phyloP scores from a whole-genome alignment of 306 rosid genomes.

The Prunus mume region DNA sequence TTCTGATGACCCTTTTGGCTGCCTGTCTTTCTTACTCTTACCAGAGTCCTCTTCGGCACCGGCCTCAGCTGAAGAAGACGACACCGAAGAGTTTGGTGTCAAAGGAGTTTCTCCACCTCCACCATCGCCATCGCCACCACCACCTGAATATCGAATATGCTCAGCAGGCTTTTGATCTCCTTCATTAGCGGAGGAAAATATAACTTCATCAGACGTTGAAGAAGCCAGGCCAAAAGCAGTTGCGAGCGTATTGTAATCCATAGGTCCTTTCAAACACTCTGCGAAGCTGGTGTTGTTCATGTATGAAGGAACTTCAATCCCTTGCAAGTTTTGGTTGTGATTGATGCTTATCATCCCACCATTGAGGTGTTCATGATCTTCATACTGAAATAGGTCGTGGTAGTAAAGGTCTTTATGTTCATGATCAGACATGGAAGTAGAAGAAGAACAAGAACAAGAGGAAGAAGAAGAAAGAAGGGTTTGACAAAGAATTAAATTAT shows the following conservation, averaged over 20 bases:
- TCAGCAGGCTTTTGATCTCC: constrained; percentile 31
- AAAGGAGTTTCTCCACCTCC: constrained; percentile 35
- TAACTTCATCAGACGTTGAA: constrained; percentile 46
- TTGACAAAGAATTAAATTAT: not conserved
- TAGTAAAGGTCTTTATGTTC: too few species aligned
- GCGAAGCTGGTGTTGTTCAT: constrained; percentile 36
- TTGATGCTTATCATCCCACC: constrained; percentile 3
- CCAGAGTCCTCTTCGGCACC: constrained; percentile 68
- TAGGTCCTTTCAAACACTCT: constrained; percentile 51
- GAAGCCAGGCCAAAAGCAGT: constrained; percentile 65
- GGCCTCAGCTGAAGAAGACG: constrained; percentile 74
- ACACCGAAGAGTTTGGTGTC: constrained; percentile 55
- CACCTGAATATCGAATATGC: constrained; percentile 17
- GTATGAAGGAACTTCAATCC: constrained; percentile 47
- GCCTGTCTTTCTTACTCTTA: constrained; percentile 47
- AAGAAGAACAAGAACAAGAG: constrained; percentile 5
- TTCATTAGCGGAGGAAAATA: constrained; percentile 41
- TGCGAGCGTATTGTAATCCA: constrained; percentile 60
- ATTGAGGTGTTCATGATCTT: constrained; percentile 29
- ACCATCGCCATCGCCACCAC: constrained; percentile 8
- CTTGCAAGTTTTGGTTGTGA: constrained; percentile 23
- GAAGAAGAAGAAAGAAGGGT: constrained; percentile 9
- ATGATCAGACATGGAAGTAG: too few species aligned
- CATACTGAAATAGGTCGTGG: constrained; percentile 45
- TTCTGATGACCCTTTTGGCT: constrained; percentile 31